phyloP scores from a whole-genome alignment of 345 rosid genomes.

The Draba incana region DNA sequence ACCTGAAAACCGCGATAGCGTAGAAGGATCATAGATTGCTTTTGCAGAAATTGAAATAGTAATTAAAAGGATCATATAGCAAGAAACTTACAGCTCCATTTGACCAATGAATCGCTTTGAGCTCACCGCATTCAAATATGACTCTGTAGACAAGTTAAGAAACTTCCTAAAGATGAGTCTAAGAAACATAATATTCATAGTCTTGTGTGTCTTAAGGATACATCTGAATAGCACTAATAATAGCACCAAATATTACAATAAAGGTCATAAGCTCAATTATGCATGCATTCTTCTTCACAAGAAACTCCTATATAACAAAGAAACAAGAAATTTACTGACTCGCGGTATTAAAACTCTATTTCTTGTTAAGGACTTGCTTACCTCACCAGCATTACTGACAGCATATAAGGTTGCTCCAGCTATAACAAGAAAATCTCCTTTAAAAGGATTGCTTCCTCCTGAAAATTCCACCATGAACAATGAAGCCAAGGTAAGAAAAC shows the following conservation, averaged over 20 bases:
- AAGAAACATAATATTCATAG: background rate
- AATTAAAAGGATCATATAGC: too few relatives aligned
- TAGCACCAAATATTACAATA: conserved; percentile 79
- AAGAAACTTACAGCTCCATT: conserved; percentile 66
- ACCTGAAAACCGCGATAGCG: conserved; percentile 52
- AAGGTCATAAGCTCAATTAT: conserved; percentile 80
- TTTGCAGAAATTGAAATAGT: background rate
- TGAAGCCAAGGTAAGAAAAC: background rate
- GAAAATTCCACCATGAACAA: conserved; percentile 12
- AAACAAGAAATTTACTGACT: background rate
- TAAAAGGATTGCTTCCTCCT: conserved; percentile 71
- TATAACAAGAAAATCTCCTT: conserved; percentile 71
- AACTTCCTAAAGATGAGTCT: conserved; percentile 1
- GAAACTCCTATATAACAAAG: conserved; percentile 57
- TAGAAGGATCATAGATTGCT: background rate
- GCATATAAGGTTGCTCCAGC: conserved; percentile 78
- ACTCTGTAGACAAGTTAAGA: background rate
- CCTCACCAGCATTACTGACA: conserved; percentile 73
- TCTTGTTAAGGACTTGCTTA: conserved; percentile 21
- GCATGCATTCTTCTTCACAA: conserved; percentile 72
- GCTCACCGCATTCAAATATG: conserved; percentile 43
- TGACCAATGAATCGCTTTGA: conserved; percentile 77
- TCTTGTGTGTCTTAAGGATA: conserved; percentile 55
- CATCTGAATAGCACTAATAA: conserved; percentile 85
- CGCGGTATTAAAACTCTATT: too few relatives aligned